Evolutionary conservation across 768 basidiomycete genomes (phyloP).

Genomic region (Kwoniella mangroviensis): DNA sequence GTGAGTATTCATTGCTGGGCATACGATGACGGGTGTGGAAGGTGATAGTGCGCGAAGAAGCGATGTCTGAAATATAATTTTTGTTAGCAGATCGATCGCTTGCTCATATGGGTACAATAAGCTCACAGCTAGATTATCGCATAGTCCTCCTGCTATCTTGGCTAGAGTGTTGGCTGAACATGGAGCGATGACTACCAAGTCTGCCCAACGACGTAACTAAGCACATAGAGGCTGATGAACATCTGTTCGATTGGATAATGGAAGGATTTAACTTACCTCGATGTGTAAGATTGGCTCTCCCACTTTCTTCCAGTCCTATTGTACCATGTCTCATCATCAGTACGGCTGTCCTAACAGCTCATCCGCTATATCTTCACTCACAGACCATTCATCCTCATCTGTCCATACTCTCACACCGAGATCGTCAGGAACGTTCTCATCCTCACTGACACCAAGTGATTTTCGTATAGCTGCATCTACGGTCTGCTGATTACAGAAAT

Average conservation of each 20-base stretch:
- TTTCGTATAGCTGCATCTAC: conserved; percentile 32
- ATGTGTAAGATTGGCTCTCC: conserved; percentile 96
- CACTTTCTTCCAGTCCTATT: conserved; percentile 72
- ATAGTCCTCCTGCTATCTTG: conserved; percentile 84
- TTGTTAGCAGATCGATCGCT: neutral
- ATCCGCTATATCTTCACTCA: conserved; percentile 60
- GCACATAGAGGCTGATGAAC: neutral
- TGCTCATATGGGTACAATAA: conserved; percentile 31
- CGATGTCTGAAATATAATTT: conserved; percentile 59
- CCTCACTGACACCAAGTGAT: neutral
- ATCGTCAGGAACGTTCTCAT: conserved; percentile 7
- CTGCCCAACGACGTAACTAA: conserved; percentile 75
- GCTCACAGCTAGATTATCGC: conserved; percentile 76
- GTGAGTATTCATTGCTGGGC: conserved; percentile 97
- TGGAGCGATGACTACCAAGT: conserved; percentile 90
- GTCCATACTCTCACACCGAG: conserved; percentile 75
- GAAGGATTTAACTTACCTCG: conserved; percentile 64
- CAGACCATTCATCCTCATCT: conserved; percentile 91
- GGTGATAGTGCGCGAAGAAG: conserved; percentile 82
- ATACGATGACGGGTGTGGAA: conserved; percentile 82
- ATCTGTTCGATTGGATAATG: neutral
- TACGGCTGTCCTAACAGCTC: neutral
- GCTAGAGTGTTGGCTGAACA: conserved; percentile 96
- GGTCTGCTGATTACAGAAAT: conserved; percentile 68
- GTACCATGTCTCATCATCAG: neutral